Evolutionary conservation across 192 early-diverging fungal species (phyloP).

Genomic region (Phlyctochytrium bullatum): DNA sequence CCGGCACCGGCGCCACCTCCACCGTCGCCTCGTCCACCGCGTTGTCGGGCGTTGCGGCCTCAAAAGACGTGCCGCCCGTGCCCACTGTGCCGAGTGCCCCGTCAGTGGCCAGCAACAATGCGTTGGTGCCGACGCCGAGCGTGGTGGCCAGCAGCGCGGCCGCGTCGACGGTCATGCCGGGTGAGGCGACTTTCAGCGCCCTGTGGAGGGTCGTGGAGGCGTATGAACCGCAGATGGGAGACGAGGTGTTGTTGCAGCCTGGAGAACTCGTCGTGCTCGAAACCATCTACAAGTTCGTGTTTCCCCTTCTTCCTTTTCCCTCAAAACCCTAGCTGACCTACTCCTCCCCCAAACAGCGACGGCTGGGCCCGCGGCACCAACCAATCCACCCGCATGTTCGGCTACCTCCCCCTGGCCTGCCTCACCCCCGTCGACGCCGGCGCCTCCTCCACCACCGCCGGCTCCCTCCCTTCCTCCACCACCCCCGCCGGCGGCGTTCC

Average conservation of each 20-base stretch:
- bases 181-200: not conserved
- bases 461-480: no score
- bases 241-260: slow-evolving; percentile 4
- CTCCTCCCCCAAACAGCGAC: not conserved
- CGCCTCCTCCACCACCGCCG: not conserved
- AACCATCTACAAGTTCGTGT: slow-evolving; percentile 7
- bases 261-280: not conserved
- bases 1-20: not conserved
- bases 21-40: not conserved
- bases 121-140: no score
- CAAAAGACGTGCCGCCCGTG: not conserved
- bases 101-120: no score
- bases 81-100: not conserved
- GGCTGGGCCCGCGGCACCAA: slow-evolving; percentile 6
- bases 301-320: not conserved
- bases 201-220: slow-evolving; percentile 2
- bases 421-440: slow-evolving; percentile 1
- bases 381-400: not conserved
- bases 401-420: slow-evolving; percentile 11
- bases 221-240: slow-evolving; percentile 5
- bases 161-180: not conserved
- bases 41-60: not conserved
- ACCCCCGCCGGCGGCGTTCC: not conserved
- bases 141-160: not conserved
- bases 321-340: not conserved